Evolutionary conservation across 2,329 filamentous ascomycete genomes (phyloP).

Genomic region (Aspergillus pseudoviridinutans): DNA sequence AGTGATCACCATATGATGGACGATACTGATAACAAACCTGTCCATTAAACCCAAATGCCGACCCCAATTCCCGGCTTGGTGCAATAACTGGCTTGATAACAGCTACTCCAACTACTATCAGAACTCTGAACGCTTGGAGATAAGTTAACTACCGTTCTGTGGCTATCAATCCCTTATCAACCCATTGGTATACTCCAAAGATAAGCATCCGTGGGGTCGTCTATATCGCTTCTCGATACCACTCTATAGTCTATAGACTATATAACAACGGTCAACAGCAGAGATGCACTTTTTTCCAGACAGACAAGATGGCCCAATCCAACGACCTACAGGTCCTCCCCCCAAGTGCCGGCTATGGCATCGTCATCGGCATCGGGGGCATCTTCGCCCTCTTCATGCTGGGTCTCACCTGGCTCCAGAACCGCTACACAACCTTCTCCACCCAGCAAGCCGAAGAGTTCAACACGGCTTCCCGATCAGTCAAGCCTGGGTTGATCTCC

Average conservation of each 20-base stretch:
- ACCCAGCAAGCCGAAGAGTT: constrained; percentile 45
- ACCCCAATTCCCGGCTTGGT: no score
- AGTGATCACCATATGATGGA: no score
- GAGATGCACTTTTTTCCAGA: background rate
- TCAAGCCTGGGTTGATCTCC: constrained; percentile 42
- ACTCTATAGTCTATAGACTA: background rate
- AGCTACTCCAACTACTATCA: no score
- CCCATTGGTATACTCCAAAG: background rate
- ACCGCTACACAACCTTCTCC: constrained; percentile 30
- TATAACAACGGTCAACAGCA: background rate
- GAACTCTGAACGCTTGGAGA: no score
- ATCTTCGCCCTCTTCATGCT: constrained; percentile 44
- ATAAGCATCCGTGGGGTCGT: background rate
- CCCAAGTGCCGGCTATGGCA: constrained; percentile 47
- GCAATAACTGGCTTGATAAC: no score
- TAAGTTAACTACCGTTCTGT: no score
- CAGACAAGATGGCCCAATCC: background rate
- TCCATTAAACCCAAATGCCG: no score
- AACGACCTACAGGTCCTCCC: constrained; percentile 17
- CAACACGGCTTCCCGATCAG: constrained; percentile 42
- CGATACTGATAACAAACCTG: no score
- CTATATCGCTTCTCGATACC: background rate
- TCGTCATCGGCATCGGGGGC: constrained; percentile 48
- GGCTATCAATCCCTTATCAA: no score
- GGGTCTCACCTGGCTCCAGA: constrained; percentile 40